Conservation (phyloP, 1,284 basidiomycete species). For the Ganoderma resinaceum region DNA sequence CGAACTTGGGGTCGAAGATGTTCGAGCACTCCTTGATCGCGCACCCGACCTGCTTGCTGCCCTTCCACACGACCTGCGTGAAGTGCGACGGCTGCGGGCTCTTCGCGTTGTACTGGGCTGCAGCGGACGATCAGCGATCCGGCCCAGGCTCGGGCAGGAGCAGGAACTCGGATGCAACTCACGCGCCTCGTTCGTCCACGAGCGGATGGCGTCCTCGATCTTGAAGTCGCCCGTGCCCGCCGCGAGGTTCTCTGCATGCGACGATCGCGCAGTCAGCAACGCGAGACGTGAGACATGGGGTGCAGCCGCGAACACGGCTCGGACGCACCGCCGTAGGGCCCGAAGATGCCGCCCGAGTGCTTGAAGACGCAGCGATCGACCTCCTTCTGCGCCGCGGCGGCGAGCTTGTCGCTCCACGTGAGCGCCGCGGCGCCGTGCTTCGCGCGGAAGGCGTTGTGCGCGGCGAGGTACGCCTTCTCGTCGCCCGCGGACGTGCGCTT, state of each 20-base stretch:
- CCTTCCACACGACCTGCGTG: constrained; percentile 77
- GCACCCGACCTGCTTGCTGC: constrained; percentile 66
- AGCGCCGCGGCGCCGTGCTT: constrained; percentile 65
- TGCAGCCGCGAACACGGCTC: not conserved
- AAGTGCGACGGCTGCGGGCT: constrained; percentile 70
- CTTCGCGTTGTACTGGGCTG: constrained; percentile 61
- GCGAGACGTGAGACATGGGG: too few relatives aligned
- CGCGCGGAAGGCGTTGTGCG: constrained; percentile 66
- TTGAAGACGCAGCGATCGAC: constrained; percentile 65
- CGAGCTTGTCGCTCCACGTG: constrained; percentile 63
- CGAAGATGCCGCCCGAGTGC: constrained; percentile 69
- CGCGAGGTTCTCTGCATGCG: constrained; percentile 64
- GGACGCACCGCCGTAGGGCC: constrained; percentile 62
- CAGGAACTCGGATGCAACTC: not conserved
- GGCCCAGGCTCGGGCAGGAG: too few relatives aligned
- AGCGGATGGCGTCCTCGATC: not conserved
- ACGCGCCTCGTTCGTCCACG: not conserved
- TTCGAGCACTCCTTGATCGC: constrained; percentile 58
- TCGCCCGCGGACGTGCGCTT: constrained; percentile 39
- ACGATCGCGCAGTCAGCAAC: too few relatives aligned
- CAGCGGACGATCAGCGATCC: not conserved
- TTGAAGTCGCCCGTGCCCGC: not conserved
- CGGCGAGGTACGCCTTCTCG: constrained; percentile 51
- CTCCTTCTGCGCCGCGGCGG: constrained; percentile 67
- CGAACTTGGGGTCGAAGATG: constrained; percentile 58